phyloP scores from a whole-genome alignment of 179 eudicot species.

The Pouteria campechiana region DNA sequence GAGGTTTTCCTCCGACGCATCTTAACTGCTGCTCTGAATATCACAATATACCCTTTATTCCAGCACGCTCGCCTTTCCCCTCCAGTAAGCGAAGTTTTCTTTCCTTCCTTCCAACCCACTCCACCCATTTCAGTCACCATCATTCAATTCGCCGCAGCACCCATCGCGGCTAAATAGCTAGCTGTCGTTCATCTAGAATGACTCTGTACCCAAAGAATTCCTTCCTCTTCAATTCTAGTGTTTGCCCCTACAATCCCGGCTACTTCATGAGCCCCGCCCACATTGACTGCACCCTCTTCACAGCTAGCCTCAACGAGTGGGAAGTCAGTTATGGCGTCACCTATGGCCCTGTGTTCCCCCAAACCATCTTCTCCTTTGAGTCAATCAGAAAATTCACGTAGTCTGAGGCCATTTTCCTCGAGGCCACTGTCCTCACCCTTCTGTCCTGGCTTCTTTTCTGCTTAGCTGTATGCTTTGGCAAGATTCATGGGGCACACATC shows the following conservation, averaged over 20 bases:
- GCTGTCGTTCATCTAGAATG: too few relatives aligned
- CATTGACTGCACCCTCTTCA: constrained; percentile 29
- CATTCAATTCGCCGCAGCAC: too few relatives aligned
- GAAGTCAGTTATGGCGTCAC: constrained; percentile 48
- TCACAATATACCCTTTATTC: too few relatives aligned
- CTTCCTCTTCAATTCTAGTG: constrained; percentile 41
- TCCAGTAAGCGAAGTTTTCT: too few relatives aligned
- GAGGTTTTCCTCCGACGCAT: too few relatives aligned
- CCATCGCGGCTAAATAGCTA: too few relatives aligned
- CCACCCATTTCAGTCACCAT: too few relatives aligned
- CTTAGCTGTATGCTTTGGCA: constrained; percentile 34
- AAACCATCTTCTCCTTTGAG: constrained; percentile 57
- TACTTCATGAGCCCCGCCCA: constrained; percentile 34
- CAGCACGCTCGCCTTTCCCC: too few relatives aligned
- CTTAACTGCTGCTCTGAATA: too few relatives aligned
- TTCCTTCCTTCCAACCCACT: too few relatives aligned
- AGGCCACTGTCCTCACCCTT: constrained; percentile 47
- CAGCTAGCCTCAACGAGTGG: constrained; percentile 17
- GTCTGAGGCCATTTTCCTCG: constrained; percentile 78
- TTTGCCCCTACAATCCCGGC: constrained; percentile 78
- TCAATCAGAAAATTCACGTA: constrained; percentile 60
- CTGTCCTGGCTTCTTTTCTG: constrained; percentile 63
- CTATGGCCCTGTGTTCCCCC: constrained; percentile 41
- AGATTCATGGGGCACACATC: constrained; percentile 48
- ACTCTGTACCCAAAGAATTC: constrained; percentile 52